Evolutionary conservation across 192 early-diverging fungal species (phyloP).

Genomic region (Entomortierella lignicola): DNA sequence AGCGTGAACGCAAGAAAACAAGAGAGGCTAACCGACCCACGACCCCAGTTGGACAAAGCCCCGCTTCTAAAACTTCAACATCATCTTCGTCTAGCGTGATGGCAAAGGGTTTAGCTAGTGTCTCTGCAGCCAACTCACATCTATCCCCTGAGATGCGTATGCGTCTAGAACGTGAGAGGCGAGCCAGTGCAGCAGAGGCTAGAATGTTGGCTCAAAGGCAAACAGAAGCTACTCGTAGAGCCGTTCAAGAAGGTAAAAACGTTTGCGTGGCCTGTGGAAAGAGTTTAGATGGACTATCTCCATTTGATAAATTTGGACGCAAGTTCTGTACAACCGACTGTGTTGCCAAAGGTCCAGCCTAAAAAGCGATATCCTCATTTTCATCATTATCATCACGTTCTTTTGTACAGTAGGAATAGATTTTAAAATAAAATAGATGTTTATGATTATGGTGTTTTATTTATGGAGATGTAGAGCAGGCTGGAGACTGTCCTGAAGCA

Average conservation of each 20-base stretch:
- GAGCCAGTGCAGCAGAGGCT: slow-evolving; percentile 82
- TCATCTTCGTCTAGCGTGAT: slow-evolving; percentile 20
- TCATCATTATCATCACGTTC: neutral
- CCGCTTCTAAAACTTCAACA: slow-evolving; percentile 24
- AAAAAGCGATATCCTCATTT: neutral
- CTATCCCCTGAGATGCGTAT: slow-evolving; percentile 75
- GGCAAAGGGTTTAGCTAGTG: slow-evolving; percentile 32
- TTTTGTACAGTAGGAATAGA: no score
- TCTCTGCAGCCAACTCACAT: slow-evolving; percentile 50
- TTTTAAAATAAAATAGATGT: neutral
- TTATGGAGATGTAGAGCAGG: slow-evolving; percentile 7
- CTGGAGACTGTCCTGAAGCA: slow-evolving; percentile 37
- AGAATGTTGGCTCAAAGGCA: slow-evolving; percentile 55
- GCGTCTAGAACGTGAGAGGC: slow-evolving; percentile 81
- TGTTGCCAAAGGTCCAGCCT: slow-evolving; percentile 48
- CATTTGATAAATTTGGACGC: slow-evolving; percentile 84
- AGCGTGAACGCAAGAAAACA: slow-evolving; percentile 67
- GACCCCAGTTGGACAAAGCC: slow-evolving; percentile 16
- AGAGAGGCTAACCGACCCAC: slow-evolving; percentile 50
- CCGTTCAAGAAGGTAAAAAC: slow-evolving; percentile 62
- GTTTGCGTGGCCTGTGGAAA: slow-evolving; percentile 68
- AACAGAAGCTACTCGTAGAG: slow-evolving; percentile 24
- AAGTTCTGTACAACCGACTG: slow-evolving; percentile 68
- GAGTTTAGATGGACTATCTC: slow-evolving; percentile 61
- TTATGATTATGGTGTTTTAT: neutral